Conservation (phyloP, 2,329 filamentous ascomycete genomes). For the Chaetothyriales sp. region DNA sequence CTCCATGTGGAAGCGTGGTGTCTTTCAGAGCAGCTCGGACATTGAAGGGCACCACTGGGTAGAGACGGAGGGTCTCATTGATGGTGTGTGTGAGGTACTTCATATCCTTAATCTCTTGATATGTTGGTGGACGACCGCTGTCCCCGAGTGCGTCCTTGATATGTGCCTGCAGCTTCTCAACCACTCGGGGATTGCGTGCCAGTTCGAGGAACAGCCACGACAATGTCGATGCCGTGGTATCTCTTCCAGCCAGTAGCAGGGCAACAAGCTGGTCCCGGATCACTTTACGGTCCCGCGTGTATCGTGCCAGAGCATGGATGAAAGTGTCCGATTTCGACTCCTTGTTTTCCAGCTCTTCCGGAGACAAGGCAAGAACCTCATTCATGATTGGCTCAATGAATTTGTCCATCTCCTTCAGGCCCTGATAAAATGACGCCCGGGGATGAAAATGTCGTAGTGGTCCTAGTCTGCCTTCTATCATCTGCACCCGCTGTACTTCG, state of each 20-base stretch:
- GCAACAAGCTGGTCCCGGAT: conserved; percentile 75
- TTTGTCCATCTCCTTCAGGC: conserved; percentile 55
- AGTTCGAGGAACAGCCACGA: conserved; percentile 77
- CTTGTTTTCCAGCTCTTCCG: conserved; percentile 59
- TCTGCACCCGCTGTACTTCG: conserved; percentile 63
- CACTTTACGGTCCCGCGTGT: conserved; percentile 51
- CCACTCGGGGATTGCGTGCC: conserved; percentile 52
- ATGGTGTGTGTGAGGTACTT: conserved; percentile 60
- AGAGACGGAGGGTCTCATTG: conserved; percentile 64
- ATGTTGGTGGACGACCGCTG: conserved; percentile 42
- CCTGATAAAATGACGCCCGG: conserved; percentile 46
- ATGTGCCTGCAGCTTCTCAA: conserved; percentile 57
- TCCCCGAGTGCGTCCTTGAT: conserved; percentile 55
- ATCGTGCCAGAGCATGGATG: conserved; percentile 67
- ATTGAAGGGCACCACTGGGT: conserved; percentile 69
- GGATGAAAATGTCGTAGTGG: conserved; percentile 52
- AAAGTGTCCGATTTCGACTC: conserved; percentile 65
- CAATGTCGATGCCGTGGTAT: conserved; percentile 73
- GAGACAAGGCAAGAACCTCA: conserved; percentile 52
- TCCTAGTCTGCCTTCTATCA: conserved; percentile 50
- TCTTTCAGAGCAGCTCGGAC: conserved; percentile 57
- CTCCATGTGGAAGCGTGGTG: conserved; percentile 59
- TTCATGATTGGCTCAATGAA: conserved; percentile 72
- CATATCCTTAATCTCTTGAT: conserved; percentile 75
- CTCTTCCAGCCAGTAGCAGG: conserved; percentile 65